Conservation (phyloP, 495 filamentous ascomycete genomes). For the Penicillium waksmanii region DNA sequence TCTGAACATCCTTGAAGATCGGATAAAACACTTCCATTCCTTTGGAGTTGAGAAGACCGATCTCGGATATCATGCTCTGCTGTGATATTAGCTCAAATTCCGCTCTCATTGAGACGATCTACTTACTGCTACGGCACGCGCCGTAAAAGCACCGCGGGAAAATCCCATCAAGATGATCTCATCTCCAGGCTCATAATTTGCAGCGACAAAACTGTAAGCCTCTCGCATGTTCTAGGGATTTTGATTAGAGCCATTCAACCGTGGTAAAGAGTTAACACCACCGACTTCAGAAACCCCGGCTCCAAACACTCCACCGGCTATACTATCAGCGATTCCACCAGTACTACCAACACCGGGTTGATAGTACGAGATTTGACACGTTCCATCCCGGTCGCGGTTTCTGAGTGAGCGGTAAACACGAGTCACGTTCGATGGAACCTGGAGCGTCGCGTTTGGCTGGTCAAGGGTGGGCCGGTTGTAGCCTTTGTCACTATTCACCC, state of each 20-base stretch:
- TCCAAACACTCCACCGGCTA: slow-evolving; percentile 56
- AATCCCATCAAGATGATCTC: slow-evolving; percentile 75
- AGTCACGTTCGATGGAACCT: slow-evolving; percentile 50
- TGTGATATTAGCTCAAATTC: neutral
- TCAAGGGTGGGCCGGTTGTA: slow-evolving; percentile 20
- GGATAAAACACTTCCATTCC: slow-evolving; percentile 67
- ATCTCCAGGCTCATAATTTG: slow-evolving; percentile 68
- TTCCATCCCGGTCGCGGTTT: slow-evolving; percentile 28
- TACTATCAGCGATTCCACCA: slow-evolving; percentile 43
- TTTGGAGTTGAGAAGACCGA: slow-evolving; percentile 65
- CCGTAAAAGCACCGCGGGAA: slow-evolving; percentile 75
- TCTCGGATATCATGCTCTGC: slow-evolving; percentile 60
- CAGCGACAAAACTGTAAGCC: slow-evolving; percentile 67
- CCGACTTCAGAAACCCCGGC: slow-evolving; percentile 50
- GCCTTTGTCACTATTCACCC: slow-evolving; percentile 39
- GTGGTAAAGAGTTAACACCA: slow-evolving; percentile 9
- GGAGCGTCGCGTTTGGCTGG: slow-evolving; percentile 28
- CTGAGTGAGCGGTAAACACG: slow-evolving; percentile 43
- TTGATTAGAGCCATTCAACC: slow-evolving; percentile 1
- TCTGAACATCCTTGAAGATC: slow-evolving; percentile 66
- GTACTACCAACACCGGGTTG: slow-evolving; percentile 56
- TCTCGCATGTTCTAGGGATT: slow-evolving; percentile 59
- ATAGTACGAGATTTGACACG: slow-evolving; percentile 56
- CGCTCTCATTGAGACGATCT: neutral
- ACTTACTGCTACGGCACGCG: slow-evolving; percentile 54